Evolutionary conservation across 2,329 filamentous ascomycete genomes (phyloP), one percentile per base, ranked within the genome.

Genomic region (Ilyonectria sp.): DNA sequence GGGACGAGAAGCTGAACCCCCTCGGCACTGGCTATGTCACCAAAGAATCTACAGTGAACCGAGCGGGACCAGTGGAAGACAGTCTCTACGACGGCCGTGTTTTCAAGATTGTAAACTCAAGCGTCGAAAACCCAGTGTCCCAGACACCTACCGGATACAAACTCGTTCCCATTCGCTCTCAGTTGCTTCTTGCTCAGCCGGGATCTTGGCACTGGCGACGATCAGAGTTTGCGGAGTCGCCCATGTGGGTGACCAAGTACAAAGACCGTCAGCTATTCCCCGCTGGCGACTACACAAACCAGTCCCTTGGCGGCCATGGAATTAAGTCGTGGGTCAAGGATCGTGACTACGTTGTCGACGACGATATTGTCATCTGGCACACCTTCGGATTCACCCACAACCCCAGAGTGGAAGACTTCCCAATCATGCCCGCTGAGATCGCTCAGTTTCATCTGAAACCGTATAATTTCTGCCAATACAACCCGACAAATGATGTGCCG

Each of bases 341-440:
- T 7, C 82, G 85, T 9, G 87, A 90, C 47, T 78, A 82, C 71
- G 82, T 85, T 6, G 81, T 84, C 53, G 84, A 89, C 70, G 82
- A 83, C 4, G 84, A 86, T 65, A 80, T 87, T 59, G 85, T 88
- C 17, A 80, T 87, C 52, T 88, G 85, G 83, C 78, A 86, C 13
- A 83, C 85, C 35, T 82, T 82, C 70, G 80, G 88, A 23, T 84
- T 91, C 54, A 91, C 88, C 40, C 89, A 91, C 72, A 86, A 91
- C 29, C 89, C 89, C 0, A 82, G 90, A 6, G 83, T 88, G 26
- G 90, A 92, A 74, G 90, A 92, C 74, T 92, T 91, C 79, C 90
- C 90, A 1, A 87, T 92, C 46, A 92, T 92, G 90, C 90, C 90
- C 0, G 86, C 85, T 72, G 90, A 92, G 78, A 85, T 81, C 15